Evolutionary conservation across 352 stramenopile genomes (phyloP), one percentile per base, ranked within the genome.

Genomic region (Phytophthora pinifolia): DNA sequence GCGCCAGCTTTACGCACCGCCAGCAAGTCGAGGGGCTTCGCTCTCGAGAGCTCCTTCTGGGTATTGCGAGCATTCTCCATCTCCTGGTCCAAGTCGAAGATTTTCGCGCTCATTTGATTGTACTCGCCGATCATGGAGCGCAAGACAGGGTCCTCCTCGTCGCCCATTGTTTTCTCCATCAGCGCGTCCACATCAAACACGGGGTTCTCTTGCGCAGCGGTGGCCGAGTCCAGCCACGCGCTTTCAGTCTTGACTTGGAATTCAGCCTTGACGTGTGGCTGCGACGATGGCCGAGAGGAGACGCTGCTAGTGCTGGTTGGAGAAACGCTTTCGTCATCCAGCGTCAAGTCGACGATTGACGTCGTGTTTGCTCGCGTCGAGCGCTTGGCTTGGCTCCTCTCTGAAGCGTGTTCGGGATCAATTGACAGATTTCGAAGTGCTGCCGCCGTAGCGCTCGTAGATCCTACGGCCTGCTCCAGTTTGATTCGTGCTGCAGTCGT

Each of bases 101-200:
- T 76, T 12, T 62, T 62, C 7, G 57, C 53, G 42, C 64, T 88
- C 18, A 81, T 35, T 0, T 58, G 57, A 38, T 86, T 85, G 70
- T 90, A 90, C 52, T 86, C 67, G 20, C 50, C 47, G 15, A 88
- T 70, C 73, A 86, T 81, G 12, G 59, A 76, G 9, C 62, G 58
- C 52, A 76, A 57, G 25, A 86, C 45, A n/a, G 68, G 54, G 37
- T 89, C 79, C 45, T 78, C 74, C n/a, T 87, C 64, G 0, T 71
- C 57, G 9, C 65, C 65, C 51, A 74, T 60, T 15, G 47, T 54
- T 39, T 70, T 63, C 18, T 72, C 58, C 39, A 70, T 75, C 33
- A 73, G 20, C 9, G 62, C 39, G 20, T 79, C 70, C 3, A 76
- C 49, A 36, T 70, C 58, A n/a, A 63, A 31, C 14, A 58, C 47